Evolutionary conservation across 2,329 filamentous ascomycete species (phyloP), one percentile per base, ranked within the genome.

Genomic region (Trichoderma brevicompactum): DNA sequence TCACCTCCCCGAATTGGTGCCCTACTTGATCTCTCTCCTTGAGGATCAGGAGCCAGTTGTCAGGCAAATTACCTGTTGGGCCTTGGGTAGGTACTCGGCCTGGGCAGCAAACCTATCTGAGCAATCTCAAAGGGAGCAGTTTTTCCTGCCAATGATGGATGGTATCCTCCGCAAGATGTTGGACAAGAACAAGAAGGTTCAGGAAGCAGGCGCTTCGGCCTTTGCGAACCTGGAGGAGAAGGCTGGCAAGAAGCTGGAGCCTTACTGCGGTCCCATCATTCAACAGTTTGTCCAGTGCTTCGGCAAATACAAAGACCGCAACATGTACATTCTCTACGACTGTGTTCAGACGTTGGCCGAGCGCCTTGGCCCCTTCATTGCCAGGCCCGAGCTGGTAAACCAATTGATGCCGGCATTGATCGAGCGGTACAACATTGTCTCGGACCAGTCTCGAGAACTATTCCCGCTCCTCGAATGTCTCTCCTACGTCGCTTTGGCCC

Each of bases 261-360:
- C 92, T 0, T 99, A 97, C 79, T 94, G 92, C 72, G 85, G 89
- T 34, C 92, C 94, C 32, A 98, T 99, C 72, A 87, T 98, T 61
- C 89, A 89, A 68, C 95, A 98, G 75, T 98, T 94, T 73, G 93
- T 97, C 60, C 84, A 86, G 67, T 99, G 95, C 78, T 99, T 99
- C 78, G 86, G 83, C 61, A 93, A 91, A 78, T 99, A 98, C 86
- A 98, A 99, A 83, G 94, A 98, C 78, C 90, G 92, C 73, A 99
- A 99, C 80, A 97, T 98, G 88, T 97, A 96, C 80, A 96, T 98
- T 63, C 86, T 99, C 40, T 99, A 99, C 80, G 95, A 99, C 79
- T 98, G 95, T 77, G 92, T 99, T 40, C 95, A 99, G 80, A 99
- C 95, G 0, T 82, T 99, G 65, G 95, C 95, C 3, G 95, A 99